These are phyloP conservation scores for Endothia cerciana DNA, from an alignment of 2,329 filamentous ascomycete genomes.

Conservation along the genomic window DNA sequence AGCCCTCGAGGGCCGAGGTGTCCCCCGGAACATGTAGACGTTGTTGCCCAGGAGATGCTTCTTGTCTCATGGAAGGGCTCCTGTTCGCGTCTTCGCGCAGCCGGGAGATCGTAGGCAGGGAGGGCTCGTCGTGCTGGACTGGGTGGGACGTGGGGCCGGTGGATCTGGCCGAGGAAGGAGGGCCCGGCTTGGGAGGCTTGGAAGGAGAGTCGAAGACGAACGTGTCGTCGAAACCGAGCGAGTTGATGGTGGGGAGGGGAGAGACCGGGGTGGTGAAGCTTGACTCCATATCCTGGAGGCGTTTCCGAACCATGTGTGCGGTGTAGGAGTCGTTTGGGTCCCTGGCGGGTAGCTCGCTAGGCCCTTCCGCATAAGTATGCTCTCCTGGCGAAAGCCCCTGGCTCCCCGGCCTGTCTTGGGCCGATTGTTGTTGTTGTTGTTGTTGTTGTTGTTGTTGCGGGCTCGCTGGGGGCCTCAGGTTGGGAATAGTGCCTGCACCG, in stretches of 20 bases:
- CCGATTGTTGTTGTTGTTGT: not conserved
- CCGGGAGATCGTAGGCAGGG: conserved; percentile 15
- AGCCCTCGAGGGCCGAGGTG: conserved; percentile 55
- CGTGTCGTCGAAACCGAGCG: conserved; percentile 59
- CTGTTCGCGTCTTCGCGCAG: not conserved
- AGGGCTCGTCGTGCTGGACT: conserved; percentile 18
- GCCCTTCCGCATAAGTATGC: conserved; percentile 48
- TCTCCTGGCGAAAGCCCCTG: conserved; percentile 35
- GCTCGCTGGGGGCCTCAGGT: conserved; percentile 17
- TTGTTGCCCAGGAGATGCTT: conserved; percentile 35
- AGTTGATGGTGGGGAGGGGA: conserved; percentile 53
- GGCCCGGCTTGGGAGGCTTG: conserved; percentile 33
- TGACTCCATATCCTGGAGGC: conserved; percentile 67
- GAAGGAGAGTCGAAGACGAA: conserved; percentile 58
- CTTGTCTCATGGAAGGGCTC: conserved; percentile 21
- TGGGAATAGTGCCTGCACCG: conserved; percentile 19
- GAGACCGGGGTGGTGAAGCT: conserved; percentile 65
- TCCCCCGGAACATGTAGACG: conserved; percentile 33
- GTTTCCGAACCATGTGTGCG: conserved; percentile 57
- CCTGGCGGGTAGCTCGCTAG: conserved; percentile 39
- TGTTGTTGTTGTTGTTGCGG: conserved; percentile 11
- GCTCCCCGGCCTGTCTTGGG: not conserved
- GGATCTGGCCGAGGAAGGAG: conserved; percentile 5
- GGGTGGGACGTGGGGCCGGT: conserved; percentile 19
- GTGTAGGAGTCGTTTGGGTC: conserved; percentile 51